Evolutionary conservation across 1,139 yeast species (phyloP).

Genomic region (Wickerhamomyces sp.): DNA sequence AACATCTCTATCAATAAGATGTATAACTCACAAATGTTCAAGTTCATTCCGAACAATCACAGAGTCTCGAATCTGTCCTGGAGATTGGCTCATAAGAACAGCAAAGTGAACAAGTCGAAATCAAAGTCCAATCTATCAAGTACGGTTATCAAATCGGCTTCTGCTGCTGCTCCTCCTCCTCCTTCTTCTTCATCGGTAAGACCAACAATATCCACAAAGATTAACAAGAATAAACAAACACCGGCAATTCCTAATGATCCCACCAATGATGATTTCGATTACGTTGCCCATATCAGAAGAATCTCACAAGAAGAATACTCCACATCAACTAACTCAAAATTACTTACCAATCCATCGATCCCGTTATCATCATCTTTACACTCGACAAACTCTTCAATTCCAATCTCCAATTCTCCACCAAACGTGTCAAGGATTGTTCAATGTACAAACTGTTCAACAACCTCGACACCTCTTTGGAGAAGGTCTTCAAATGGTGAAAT

Average conservation of each 20-base stretch:
- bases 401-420: neutral
- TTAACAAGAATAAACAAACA: neutral
- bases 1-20: constrained; percentile 4
- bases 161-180: neutral
- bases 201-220: neutral
- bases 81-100: constrained; percentile 1
- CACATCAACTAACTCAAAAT: neutral
- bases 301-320: constrained; percentile 37
- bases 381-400: neutral
- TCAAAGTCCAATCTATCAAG: neutral
- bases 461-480: constrained; percentile 90
- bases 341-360: neutral
- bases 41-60: constrained; percentile 1
- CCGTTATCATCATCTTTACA: neutral
- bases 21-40: constrained; percentile 1
- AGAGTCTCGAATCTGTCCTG: constrained; percentile 5
- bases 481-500: constrained; percentile 87
- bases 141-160: constrained; percentile 1
- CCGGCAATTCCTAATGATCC: constrained; percentile 24
- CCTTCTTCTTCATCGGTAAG: neutral
- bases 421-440: constrained; percentile 1
- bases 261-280: constrained; percentile 54
- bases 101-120: neutral
- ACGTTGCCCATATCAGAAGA: constrained; percentile 58
- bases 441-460: constrained; percentile 85